Percentiles rank a stretch among this genome's conserved stretches.
Evolutionary conservation across 441 rosid genomes (phyloP).

Genomic region (Gossypium laxum): DNA sequence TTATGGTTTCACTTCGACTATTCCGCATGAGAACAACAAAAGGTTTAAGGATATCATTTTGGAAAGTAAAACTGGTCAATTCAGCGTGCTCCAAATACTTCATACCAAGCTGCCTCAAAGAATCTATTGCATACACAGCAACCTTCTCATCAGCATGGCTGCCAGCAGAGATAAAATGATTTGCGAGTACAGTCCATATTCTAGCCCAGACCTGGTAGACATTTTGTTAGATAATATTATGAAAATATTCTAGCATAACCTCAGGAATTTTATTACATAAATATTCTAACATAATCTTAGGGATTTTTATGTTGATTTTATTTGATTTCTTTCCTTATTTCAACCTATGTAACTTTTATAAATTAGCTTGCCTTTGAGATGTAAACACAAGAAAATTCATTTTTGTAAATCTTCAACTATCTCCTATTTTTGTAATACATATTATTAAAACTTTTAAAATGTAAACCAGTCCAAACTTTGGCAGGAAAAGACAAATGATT

Average conservation of each 20-base stretch:
- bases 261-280: no score
- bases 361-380: no score
- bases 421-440: no score
- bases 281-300: no score
- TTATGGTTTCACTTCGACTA: conserved; percentile 71
- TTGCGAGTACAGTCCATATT: conserved; percentile 94
- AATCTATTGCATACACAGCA: conserved; percentile 98
- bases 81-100: conserved; percentile 96
- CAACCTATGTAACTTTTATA: no score
- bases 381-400: no score
- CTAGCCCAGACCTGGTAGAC: conserved; percentile 91
- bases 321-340: no score
- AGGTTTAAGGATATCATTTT: conserved; percentile 97
- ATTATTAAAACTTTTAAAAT: conserved; percentile 20
- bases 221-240: background rate
- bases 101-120: conserved; percentile 94
- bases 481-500: conserved; percentile 11
- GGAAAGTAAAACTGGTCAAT: conserved; percentile 90
- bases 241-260: no score
- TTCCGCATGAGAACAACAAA: conserved; percentile 93
- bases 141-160: conserved; percentile 94
- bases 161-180: conserved; percentile 96
- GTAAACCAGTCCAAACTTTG: background rate
- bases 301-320: no score
- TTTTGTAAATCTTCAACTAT: no score